A percentile compares a stretch with the other conserved stretches of the same genome.
Evolutionary conservation across 768 basidiomycete genomes (phyloP).

Genomic region (Boletus rufocinnamomeus): DNA sequence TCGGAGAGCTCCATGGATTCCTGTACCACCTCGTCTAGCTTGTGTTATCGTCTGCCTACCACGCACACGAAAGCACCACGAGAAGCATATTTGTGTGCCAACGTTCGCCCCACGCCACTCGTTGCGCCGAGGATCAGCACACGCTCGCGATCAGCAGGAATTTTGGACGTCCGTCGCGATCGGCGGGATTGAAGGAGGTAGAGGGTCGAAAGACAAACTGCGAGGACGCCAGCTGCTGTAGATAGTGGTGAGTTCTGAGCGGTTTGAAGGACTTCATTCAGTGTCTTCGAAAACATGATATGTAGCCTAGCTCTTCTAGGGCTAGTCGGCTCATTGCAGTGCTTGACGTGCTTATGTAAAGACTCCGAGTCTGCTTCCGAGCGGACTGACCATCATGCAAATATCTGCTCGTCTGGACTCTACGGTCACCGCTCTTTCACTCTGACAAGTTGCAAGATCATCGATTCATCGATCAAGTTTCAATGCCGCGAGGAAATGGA

Average conservation of each 20-base stretch:
- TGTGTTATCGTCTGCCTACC: slow-evolving; percentile 61
- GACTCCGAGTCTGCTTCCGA: background rate
- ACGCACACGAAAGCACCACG: slow-evolving; percentile 78
- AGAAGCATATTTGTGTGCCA: slow-evolving; percentile 70
- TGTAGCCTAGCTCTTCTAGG: background rate
- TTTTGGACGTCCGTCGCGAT: slow-evolving; percentile 35
- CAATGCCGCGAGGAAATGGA: background rate
- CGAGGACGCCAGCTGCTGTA: slow-evolving; percentile 13
- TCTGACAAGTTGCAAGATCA: background rate
- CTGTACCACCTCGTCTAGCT: slow-evolving; percentile 56
- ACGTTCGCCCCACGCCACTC: slow-evolving; percentile 73
- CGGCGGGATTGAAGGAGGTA: slow-evolving; percentile 21
- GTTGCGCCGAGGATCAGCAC: slow-evolving; percentile 84
- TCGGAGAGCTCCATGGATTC: slow-evolving; percentile 51
- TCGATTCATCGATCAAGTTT: background rate
- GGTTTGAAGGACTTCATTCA: slow-evolving; percentile 7
- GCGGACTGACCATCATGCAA: too few species aligned
- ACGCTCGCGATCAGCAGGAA: slow-evolving; percentile 57
- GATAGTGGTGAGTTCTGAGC: slow-evolving; percentile 9
- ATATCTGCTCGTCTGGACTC: too few species aligned
- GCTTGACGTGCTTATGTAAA: slow-evolving; percentile 8
- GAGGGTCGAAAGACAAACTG: slow-evolving; percentile 18
- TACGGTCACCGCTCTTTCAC: background rate
- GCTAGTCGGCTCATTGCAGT: too few species aligned
- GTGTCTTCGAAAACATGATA: slow-evolving; percentile 14